Conservation (phyloP, 2,329 filamentous ascomycete genomes). For the Didymella exigua region DNA sequence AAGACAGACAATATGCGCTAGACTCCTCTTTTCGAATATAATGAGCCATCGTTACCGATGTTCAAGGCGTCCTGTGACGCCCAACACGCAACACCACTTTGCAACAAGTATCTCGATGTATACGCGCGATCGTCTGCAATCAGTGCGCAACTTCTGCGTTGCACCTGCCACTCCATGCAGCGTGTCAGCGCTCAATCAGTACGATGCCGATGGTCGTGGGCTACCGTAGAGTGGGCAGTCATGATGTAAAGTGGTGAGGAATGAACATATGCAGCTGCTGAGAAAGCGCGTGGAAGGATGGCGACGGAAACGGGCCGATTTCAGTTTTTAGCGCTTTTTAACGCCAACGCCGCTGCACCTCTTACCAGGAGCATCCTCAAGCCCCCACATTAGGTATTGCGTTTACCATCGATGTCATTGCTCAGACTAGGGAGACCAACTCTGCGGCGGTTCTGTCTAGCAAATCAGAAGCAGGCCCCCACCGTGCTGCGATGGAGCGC, state of each 20-base stretch:
- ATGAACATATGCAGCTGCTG: background rate
- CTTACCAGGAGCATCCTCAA: background rate
- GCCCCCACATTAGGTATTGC: background rate
- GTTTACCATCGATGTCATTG: slow-evolving; percentile 11
- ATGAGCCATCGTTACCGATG: background rate
- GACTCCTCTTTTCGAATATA: too few relatives aligned
- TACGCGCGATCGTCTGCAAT: background rate
- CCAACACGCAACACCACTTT: background rate
- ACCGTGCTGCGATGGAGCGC: slow-evolving; percentile 1
- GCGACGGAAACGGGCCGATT: slow-evolving; percentile 1
- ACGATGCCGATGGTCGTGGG: background rate
- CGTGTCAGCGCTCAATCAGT: background rate
- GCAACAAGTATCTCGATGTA: background rate
- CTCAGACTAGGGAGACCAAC: slow-evolving; percentile 1
- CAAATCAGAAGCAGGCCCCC: background rate
- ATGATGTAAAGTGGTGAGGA: background rate
- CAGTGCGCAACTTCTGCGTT: background rate
- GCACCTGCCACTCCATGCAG: background rate
- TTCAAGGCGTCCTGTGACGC: background rate
- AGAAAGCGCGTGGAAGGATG: background rate
- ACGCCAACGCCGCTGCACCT: background rate
- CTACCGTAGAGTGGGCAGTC: background rate
- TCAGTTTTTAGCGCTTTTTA: slow-evolving; percentile 3
- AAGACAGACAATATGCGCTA: background rate
- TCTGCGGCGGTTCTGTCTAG: background rate